Conservation (phyloP, 2,329 filamentous ascomycete species). For the Diaporthe ampelina region DNA sequence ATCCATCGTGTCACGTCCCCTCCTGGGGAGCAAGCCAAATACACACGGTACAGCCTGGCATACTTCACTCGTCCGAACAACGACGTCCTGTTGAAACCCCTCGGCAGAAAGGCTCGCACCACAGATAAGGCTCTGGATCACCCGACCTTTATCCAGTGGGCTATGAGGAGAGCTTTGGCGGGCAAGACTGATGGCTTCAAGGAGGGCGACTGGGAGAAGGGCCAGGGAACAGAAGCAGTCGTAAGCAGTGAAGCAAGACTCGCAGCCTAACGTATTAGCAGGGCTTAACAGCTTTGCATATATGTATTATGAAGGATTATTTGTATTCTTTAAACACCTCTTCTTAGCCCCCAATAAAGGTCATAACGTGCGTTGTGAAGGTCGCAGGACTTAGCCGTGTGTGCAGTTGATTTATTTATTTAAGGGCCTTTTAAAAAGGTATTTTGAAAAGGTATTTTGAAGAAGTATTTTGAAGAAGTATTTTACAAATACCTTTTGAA, state of each 20-base stretch:
- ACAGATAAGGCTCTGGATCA: not conserved
- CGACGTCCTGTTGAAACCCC: conserved; percentile 47
- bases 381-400: no score
- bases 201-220: conserved; percentile 8
- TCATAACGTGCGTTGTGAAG: no score
- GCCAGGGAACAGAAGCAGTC: not conserved
- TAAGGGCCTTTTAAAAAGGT: no score
- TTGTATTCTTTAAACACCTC: no score
- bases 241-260: not conserved
- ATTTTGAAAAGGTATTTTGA: no score
- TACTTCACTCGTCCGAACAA: conserved; percentile 54
- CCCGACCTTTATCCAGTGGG: not conserved
- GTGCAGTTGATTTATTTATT: no score
- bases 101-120: not conserved
- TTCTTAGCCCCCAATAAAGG: no score
- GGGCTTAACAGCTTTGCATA: no score
- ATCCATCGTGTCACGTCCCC: conserved; percentile 54
- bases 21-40: conserved; percentile 49
- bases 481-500: no score
- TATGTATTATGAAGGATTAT: no score
- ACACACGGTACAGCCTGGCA: conserved; percentile 52
- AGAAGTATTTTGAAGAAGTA: no score
- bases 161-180: conserved; percentile 7
- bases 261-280: not conserved
- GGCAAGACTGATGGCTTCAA: conserved; percentile 5